Base-by-base conservation (phyloP, 805 yeast genomes). In the Yamadazyma sp. region DNA sequence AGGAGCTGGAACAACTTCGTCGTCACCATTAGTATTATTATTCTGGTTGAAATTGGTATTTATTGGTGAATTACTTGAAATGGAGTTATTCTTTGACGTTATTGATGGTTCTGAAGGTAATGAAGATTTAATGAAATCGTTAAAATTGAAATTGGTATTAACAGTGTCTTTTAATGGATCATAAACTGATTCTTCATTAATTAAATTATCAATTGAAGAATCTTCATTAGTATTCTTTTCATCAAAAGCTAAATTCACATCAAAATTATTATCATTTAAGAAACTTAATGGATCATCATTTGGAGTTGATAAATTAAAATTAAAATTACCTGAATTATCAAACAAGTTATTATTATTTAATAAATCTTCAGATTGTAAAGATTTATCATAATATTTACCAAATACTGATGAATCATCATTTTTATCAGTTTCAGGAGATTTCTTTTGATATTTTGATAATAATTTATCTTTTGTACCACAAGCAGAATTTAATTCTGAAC, bases 391-490 rank as follows among this genome's bases (percentile, higher is more conserved):
- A 26, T 37, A 35, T 16, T 34, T 40, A 12, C 22, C 30, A 22
- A 32, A 30, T 20, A 26, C 18, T 9, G 37, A 38, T 14, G 24
- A 11, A 7, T 7, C 17, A 26, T 26, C 27, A 15, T 18, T 25
- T 11, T 21, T 27, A n/a, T n/a, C n/a, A 9, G n/a, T 9, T 5
- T 18, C 10, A 8, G 21, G 10, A 23, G 19, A 7, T 9, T 35
- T 24, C 13, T 27, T 27, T n/a, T 27, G 17, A 36, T 41, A 58
- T 40, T 64, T 62, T 3, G 96, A 94, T 4, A 80, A 55, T 3
- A 93, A 95, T 44, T 75, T 61, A 11, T 70, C 70, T 48, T 69
- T 79, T 5, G 81, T 80, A 12, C 96, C 97, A 60, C 97, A 89
- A 1, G 88, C 97, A 55, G 78, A 73, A 42, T 76, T 75, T 52